phyloP scores from a whole-genome alignment of 148 eudicot species.

The Chenopodium album region DNA sequence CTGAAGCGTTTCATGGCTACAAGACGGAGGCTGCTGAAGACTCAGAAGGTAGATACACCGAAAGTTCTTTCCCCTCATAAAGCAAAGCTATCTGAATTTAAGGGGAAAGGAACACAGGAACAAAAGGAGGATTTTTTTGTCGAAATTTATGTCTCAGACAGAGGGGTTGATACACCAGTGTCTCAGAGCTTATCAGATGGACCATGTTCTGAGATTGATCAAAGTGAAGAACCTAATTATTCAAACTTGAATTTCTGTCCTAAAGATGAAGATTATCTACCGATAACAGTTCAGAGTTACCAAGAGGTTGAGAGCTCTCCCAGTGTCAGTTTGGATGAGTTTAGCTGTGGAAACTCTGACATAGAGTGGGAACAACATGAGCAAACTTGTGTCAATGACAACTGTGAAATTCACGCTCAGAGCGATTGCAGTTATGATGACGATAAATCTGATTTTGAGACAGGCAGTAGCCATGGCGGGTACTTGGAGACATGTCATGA shows the following conservation, averaged over 20 bases:
- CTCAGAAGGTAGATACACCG: slow-evolving; percentile 40
- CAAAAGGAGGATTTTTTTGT: slow-evolving; percentile 44
- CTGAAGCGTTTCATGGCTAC: slow-evolving; percentile 62
- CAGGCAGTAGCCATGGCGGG: slow-evolving; percentile 16
- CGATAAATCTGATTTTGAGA: slow-evolving; percentile 27
- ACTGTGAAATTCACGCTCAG: slow-evolving; percentile 10
- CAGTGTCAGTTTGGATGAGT: slow-evolving; percentile 31
- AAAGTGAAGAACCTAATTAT: slow-evolving; percentile 15
- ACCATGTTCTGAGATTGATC: slow-evolving; percentile 18
- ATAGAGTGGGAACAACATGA: slow-evolving; percentile 76
- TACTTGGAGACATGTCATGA: slow-evolving; percentile 40
- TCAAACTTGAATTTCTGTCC: slow-evolving; percentile 17
- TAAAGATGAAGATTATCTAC: slow-evolving; percentile 16
- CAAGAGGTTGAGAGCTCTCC: slow-evolving; percentile 27
- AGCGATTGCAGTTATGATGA: slow-evolving; percentile 21
- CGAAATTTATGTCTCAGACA: slow-evolving; percentile 39
- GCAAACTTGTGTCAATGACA: slow-evolving; percentile 18
- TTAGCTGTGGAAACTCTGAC: slow-evolving; percentile 40
- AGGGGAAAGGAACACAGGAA: slow-evolving; percentile 21
- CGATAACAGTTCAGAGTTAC: slow-evolving; percentile 23
- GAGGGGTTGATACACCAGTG: slow-evolving; percentile 18
- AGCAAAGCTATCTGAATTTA: slow-evolving; percentile 23
- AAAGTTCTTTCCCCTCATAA: slow-evolving; percentile 47
- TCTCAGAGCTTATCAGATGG: slow-evolving; percentile 29
- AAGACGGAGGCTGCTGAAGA: slow-evolving; percentile 52